Percentiles rank a stretch among this genome's conserved stretches.
These are phyloP conservation scores for Lycium barbarum DNA, from an alignment of 257 asterid genomes.

Conservation along the genomic window DNA sequence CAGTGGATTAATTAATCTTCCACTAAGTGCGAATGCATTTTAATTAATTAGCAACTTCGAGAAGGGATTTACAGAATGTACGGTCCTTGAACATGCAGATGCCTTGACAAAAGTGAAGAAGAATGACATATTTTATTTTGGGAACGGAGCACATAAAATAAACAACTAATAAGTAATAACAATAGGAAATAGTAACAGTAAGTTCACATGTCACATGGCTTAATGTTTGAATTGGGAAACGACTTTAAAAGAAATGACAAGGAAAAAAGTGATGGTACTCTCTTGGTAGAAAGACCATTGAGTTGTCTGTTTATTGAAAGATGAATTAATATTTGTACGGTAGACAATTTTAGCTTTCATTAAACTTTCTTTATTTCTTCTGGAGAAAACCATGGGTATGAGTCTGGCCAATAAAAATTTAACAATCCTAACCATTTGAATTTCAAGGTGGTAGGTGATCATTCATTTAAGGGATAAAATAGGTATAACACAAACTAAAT, in stretches of 20 bases:
- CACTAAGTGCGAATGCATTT: background rate
- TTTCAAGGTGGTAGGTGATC: background rate
- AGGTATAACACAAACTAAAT: too few species aligned
- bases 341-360: background rate
- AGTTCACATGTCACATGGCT: conserved; percentile 28
- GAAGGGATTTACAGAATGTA: conserved; percentile 21
- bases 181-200: background rate
- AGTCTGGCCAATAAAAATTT: background rate
- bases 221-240: background rate
- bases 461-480: too few species aligned
- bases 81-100: conserved; percentile 14
- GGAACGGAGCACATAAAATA: background rate
- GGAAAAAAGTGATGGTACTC: background rate
- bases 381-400: background rate
- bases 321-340: too few species aligned
- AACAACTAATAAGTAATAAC: background rate
- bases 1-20: background rate
- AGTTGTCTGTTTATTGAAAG: background rate
- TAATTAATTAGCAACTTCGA: background rate
- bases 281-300: background rate
- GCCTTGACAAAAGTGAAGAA: conserved; percentile 17
- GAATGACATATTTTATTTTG: background rate
- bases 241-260: background rate
- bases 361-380: background rate
- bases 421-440: background rate